Conservation (phyloP, 768 basidiomycete species). For the Boletellus ananiceps region DNA sequence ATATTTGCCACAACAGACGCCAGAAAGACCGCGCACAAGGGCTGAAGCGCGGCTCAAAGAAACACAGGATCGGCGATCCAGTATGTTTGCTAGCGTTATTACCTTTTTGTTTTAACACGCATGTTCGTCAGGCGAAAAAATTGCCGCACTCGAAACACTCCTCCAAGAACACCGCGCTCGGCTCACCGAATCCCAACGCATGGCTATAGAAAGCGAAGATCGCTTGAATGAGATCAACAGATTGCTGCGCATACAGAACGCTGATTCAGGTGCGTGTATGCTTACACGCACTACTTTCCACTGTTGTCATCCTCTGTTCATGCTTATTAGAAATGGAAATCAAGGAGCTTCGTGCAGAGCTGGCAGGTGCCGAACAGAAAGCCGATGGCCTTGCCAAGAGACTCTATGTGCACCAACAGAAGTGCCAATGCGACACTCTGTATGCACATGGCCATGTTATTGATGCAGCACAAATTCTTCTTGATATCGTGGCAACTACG, state of each 20-base stretch:
- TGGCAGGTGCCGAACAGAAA: neutral
- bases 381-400: neutral
- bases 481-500: neutral
- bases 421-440: neutral
- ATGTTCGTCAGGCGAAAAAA: neutral
- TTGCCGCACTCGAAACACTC: neutral
- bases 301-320: neutral
- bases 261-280: neutral
- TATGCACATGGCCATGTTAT: neutral
- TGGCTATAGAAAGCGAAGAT: neutral
- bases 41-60: neutral
- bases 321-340: neutral
- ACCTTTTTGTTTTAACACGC: neutral
- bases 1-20: neutral
- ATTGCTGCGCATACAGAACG: neutral
- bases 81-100: neutral
- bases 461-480: neutral
- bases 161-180: neutral
- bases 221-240: neutral
- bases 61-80: neutral
- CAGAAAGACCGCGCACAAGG: neutral
- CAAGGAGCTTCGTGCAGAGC: neutral
- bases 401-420: neutral
- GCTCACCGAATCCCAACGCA: neutral
- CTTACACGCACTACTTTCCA: neutral